Evolutionary conservation across 106 monocot genomes (phyloP).

Genomic region (Dioscorea dumetorum): DNA sequence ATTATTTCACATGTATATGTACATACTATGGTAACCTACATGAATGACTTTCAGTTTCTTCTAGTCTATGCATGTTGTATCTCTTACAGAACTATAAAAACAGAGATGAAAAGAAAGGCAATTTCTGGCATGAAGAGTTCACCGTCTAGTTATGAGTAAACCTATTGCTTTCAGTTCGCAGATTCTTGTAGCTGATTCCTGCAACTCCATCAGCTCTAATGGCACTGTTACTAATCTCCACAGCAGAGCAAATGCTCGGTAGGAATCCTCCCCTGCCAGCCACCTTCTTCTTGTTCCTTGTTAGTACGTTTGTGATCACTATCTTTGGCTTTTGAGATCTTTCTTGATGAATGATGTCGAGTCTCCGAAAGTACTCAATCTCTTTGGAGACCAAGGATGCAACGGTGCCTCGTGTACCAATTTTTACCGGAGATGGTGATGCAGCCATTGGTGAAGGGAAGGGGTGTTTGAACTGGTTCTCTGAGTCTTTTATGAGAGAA

Average conservation of each 20-base stretch:
- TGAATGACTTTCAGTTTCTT: no score
- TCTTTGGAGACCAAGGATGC: slow-evolving; percentile 30
- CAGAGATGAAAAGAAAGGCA: no score
- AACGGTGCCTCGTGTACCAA: slow-evolving; percentile 31
- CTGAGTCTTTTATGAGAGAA: no score
- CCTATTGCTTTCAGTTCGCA: slow-evolving; percentile 15
- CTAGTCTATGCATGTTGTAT: no score
- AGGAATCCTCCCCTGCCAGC: slow-evolving; percentile 10
- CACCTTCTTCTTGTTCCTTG: slow-evolving; percentile 14
- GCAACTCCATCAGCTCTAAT: background rate
- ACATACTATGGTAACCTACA: no score
- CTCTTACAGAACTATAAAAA: no score
- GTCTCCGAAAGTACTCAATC: slow-evolving; percentile 33
- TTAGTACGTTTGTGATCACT: background rate
- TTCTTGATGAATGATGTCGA: slow-evolving; percentile 7
- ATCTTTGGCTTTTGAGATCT: slow-evolving; percentile 6
- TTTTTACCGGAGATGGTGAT: slow-evolving; percentile 21
- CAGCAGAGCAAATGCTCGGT: slow-evolving; percentile 27
- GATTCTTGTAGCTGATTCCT: slow-evolving; percentile 15
- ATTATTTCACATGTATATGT: no score
- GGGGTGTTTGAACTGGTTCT: background rate
- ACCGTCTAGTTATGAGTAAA: slow-evolving; percentile 1
- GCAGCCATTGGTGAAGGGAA: slow-evolving; percentile 11
- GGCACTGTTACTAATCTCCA: slow-evolving; percentile 15
- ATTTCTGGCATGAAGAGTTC: background rate